Conservation (phyloP, 1,139 yeast species). For the Groenewaldozyma auringiensis region DNA sequence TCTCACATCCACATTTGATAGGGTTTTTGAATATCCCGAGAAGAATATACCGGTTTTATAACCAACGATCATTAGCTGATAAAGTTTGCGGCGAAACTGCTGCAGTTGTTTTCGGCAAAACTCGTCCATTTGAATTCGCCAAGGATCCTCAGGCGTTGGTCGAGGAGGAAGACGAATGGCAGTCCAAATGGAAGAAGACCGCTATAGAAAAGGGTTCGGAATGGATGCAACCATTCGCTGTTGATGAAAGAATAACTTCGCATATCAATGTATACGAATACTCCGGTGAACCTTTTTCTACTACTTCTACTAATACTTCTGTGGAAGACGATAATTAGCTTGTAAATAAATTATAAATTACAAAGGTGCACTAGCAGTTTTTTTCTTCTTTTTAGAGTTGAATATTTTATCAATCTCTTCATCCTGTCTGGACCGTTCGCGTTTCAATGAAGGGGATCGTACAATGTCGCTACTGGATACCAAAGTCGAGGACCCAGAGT, state of each 20-base stretch:
- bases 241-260: slow-evolving; percentile 58
- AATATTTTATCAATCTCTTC: slow-evolving; percentile 26
- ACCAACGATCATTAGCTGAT: slow-evolving; percentile 62
- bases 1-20: slow-evolving; percentile 63
- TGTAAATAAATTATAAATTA: neutral
- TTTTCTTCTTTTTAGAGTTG: slow-evolving; percentile 3
- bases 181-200: slow-evolving; percentile 67
- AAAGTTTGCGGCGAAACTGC: slow-evolving; percentile 57
- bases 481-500: too few relatives aligned
- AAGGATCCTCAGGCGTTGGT: slow-evolving; percentile 48
- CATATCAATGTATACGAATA: slow-evolving; percentile 46
- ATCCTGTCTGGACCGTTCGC: slow-evolving; percentile 6
- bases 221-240: slow-evolving; percentile 73
- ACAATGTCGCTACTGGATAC: slow-evolving; percentile 3
- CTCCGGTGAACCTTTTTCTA: neutral
- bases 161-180: slow-evolving; percentile 88
- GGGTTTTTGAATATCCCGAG: slow-evolving; percentile 75
- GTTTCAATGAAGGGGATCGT: neutral
- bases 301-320: too few relatives aligned
- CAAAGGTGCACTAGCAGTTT: neutral
- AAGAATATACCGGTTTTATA: slow-evolving; percentile 72
- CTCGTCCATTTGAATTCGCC: slow-evolving; percentile 48
- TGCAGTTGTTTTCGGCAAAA: slow-evolving; percentile 48
- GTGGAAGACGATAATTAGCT: too few relatives aligned
- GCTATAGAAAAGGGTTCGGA: slow-evolving; percentile 70